phyloP scores from a whole-genome alignment of 768 basidiomycete species.

The Suillus tomentosus region DNA sequence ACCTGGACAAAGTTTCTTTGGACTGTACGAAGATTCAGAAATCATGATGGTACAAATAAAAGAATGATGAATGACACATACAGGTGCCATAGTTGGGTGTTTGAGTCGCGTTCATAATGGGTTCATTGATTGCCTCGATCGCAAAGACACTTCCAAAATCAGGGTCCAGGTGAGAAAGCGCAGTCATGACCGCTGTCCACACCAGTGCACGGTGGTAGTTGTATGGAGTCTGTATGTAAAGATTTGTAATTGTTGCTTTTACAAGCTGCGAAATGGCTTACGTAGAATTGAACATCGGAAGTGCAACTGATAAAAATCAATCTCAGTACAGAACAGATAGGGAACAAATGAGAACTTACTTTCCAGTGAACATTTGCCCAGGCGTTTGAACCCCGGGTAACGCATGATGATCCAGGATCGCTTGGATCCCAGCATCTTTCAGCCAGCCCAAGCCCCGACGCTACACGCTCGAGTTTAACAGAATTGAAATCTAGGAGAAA shows the following conservation, averaged over 20 bases:
- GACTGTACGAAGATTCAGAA: slow-evolving; percentile 41
- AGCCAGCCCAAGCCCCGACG: slow-evolving; percentile 64
- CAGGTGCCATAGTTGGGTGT: slow-evolving; percentile 75
- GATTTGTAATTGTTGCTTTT: slow-evolving; percentile 9
- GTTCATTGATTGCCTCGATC: slow-evolving; percentile 79
- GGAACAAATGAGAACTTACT: slow-evolving; percentile 38
- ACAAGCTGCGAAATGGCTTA: slow-evolving; percentile 30
- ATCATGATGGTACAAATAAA: slow-evolving; percentile 4
- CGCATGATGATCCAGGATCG: slow-evolving; percentile 73
- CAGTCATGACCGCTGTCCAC: slow-evolving; percentile 84
- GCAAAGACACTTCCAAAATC: slow-evolving; percentile 64
- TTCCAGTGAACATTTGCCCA: slow-evolving; percentile 68
- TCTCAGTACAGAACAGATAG: neutral
- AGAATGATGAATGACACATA: slow-evolving; percentile 36
- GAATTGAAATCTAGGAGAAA: neutral
- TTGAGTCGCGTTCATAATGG: slow-evolving; percentile 65
- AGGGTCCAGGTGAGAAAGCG: slow-evolving; percentile 68
- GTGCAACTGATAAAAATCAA: slow-evolving; percentile 55
- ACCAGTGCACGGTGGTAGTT: slow-evolving; percentile 78
- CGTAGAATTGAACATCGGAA: slow-evolving; percentile 70
- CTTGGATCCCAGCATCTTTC: slow-evolving; percentile 60
- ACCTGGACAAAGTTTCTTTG: slow-evolving; percentile 68
- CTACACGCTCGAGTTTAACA: slow-evolving; percentile 36
- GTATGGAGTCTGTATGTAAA: slow-evolving; percentile 51
- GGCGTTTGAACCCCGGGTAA: slow-evolving; percentile 68